These are phyloP conservation scores for Termitomyces sp. DNA, from an alignment of 768 basidiomycete species.

Conservation along the genomic window DNA sequence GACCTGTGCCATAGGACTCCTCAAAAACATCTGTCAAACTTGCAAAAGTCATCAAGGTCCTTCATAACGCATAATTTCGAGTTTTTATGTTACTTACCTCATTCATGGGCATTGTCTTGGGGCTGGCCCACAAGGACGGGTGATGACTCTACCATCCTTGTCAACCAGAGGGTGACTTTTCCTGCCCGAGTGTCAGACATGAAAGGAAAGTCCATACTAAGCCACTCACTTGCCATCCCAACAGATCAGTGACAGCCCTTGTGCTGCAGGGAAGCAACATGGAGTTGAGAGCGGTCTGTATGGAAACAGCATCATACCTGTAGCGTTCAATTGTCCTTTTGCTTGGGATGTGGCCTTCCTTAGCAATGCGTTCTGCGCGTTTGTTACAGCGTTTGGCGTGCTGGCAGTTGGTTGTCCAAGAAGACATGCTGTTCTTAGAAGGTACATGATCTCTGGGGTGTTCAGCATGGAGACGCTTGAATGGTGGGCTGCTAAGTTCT, in stretches of 20 bases:
- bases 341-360: background rate
- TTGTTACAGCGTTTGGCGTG: too few species aligned
- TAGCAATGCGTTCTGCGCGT: too few species aligned
- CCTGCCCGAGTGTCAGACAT: background rate
- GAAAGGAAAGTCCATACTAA: background rate
- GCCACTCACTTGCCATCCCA: background rate
- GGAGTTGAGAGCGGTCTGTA: background rate
- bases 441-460: accelerated
- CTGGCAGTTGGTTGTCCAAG: too few species aligned
- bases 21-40: constrained; percentile 94
- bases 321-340: background rate
- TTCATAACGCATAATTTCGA: background rate
- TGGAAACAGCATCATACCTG: background rate
- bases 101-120: background rate
- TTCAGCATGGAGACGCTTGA: too few species aligned
- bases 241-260: background rate
- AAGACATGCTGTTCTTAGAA: too few species aligned
- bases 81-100: background rate
- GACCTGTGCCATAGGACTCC: constrained; percentile 48
- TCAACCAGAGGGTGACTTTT: background rate
- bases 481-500: too few species aligned
- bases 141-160: background rate
- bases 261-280: background rate
- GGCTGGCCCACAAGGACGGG: background rate
- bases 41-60: constrained; percentile 94